Conservation (phyloP, 2,329 filamentous ascomycete genomes). For the Monosporascus sp. region DNA sequence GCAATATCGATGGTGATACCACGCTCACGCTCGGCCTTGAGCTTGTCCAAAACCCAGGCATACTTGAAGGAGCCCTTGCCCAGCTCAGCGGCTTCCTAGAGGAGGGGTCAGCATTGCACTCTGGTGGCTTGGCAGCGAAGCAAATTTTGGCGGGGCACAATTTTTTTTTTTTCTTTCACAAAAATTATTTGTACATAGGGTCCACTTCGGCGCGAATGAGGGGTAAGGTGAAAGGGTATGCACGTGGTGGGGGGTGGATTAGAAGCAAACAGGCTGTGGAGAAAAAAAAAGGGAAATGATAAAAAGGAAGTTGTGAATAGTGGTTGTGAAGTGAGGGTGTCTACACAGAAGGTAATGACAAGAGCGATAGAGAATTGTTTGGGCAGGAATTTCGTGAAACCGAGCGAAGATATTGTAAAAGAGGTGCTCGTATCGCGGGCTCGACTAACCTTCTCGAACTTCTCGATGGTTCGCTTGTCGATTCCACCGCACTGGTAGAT, state of each 20-base stretch:
- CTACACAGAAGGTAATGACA: no score
- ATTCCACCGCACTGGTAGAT: constrained; percentile 99
- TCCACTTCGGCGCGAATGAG: no score
- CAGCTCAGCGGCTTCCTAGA: constrained; percentile 93
- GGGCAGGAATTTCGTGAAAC: not conserved
- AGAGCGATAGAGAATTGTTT: not conserved
- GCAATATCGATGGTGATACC: constrained; percentile 99
- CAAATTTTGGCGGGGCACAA: no score
- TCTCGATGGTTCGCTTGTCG: constrained; percentile 99
- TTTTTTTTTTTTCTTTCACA: no score
- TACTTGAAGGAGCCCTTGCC: constrained; percentile 99
- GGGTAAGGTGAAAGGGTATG: not conserved
- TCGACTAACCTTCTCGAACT: constrained; percentile 97
- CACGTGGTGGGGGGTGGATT: not conserved
- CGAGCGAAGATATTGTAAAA: not conserved
- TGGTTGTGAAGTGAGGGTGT: no score
- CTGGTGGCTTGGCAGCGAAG: no score
- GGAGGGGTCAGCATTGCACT: constrained; percentile 15
- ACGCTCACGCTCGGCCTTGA: constrained; percentile 99
- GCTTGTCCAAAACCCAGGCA: constrained; percentile 99
- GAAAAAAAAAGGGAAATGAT: not conserved
- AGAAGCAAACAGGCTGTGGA: not conserved
- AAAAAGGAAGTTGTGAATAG: not conserved
- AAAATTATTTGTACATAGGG: no score
- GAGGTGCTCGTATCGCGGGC: not conserved